These are phyloP conservation scores for Apiosordaria backusii DNA, from an alignment of 495 filamentous ascomycete genomes.

Conservation along the genomic window DNA sequence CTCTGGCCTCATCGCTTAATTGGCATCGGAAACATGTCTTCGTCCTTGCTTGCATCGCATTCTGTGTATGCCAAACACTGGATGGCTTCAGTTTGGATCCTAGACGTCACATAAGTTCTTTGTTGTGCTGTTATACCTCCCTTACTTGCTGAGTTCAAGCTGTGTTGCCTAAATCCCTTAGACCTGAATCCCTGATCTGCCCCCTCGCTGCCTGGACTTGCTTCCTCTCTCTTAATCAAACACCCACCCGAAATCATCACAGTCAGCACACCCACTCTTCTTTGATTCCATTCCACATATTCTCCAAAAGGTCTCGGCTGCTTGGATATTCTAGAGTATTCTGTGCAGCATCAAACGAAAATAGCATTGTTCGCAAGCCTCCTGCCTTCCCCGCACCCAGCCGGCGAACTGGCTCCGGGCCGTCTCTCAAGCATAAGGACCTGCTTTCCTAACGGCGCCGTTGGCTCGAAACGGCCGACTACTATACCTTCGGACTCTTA, in stretches of 20 bases:
- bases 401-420: constrained; percentile 7
- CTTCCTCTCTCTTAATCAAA: neutral
- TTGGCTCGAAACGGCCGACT: neutral
- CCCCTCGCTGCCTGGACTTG: constrained; percentile 1
- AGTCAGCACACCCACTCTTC: neutral
- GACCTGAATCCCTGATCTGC: neutral
- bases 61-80: neutral
- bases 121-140: neutral
- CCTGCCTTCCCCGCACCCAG: constrained; percentile 5
- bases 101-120: neutral
- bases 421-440: neutral
- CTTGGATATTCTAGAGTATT: neutral
- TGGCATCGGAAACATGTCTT: neutral
- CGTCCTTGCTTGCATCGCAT: neutral
- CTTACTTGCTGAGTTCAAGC: neutral
- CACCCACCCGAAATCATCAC: constrained; percentile 3
- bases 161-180: constrained; percentile 1
- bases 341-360: neutral
- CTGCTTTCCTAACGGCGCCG: neutral
- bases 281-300: neutral
- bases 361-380: neutral
- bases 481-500: neutral
- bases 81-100: neutral
- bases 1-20: constrained; percentile 8
- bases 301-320: neutral